Evolutionary conservation across 306 rosid species (phyloP), one percentile per base, ranked within the genome.

Genomic region (Lathyrus oleraceus): DNA sequence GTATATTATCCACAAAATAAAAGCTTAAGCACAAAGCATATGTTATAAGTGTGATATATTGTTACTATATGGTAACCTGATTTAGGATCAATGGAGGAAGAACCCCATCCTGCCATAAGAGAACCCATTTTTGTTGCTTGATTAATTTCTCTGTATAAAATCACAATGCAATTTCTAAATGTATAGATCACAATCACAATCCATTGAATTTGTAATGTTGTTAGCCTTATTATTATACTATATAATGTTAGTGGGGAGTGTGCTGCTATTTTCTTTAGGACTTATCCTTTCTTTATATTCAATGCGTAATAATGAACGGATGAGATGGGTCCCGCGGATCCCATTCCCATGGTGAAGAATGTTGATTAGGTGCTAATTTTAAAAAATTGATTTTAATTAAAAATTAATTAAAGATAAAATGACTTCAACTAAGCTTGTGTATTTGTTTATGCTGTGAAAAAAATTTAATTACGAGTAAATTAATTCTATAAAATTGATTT

Each of bases 81-180:
- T 40, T 85, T 80, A 9, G 86, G 76, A 70, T 79, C 75, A 15
- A 61, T 44, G 4, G 56, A 58, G 3, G 76, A 79, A 2, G 96
- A 86, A 49, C 25, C 63, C 98, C 98, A 88, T 56, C 96, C 98
- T 35, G 89, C 82, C 96, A 90, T 88, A 49, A 90, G 86, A 62
- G 98, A 92, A 82, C 98, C 96, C 98, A 92, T 64, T 59, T 5
- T 87, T 43, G 67, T 27, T 75, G 69, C 48, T 42, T 11, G 40
- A 59, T 35, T 47, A 64, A 27, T 47, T 27, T 47, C 35, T 62
- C 4, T 40, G 20, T 2, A 61, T 19, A 5, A 2, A 16, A 40
- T 63, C 40, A 62, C 64, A 44, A 6, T 64, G 70, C 47, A 4
- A 9, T 60, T 2, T 48, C 28, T 25, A 14, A 7, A 44, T 44